Percentiles rank a stretch among this genome's conserved stretches.
phyloP scores from a whole-genome alignment of 805 yeast species.

The Ogataea philodendri region DNA sequence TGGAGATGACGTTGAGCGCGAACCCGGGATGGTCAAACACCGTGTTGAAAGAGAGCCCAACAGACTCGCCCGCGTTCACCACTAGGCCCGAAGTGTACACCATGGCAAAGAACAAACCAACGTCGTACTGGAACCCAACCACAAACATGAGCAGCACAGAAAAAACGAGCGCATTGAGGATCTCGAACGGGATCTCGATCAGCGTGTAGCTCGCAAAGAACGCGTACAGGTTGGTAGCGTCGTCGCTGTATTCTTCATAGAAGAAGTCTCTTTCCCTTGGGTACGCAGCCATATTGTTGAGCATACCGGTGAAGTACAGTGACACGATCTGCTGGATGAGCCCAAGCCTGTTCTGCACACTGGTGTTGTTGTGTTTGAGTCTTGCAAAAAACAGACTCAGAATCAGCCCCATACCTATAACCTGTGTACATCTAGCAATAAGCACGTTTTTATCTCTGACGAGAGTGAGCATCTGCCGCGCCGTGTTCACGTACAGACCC shows the following conservation, averaged over 20 bases:
- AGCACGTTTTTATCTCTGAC: slow-evolving; percentile 55
- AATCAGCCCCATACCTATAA: slow-evolving; percentile 59
- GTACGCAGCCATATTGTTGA: slow-evolving; percentile 72
- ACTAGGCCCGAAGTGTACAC: slow-evolving; percentile 52
- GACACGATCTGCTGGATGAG: slow-evolving; percentile 71
- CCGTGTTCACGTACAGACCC: slow-evolving; percentile 35
- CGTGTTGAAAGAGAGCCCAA: slow-evolving; percentile 79
- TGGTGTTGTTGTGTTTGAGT: slow-evolving; percentile 43
- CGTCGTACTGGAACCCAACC: slow-evolving; percentile 69
- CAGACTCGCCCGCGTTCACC: slow-evolving; percentile 76
- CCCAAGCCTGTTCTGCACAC: slow-evolving; percentile 70
- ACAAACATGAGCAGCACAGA: slow-evolving; percentile 63
- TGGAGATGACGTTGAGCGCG: slow-evolving; percentile 71
- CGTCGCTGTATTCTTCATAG: slow-evolving; percentile 75
- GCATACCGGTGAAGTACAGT: slow-evolving; percentile 74
- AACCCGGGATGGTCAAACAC: slow-evolving; percentile 72
- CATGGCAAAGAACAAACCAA: slow-evolving; percentile 64
- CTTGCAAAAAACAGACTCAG: slow-evolving; percentile 70
- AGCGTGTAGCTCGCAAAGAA: slow-evolving; percentile 60
- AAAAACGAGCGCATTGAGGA: slow-evolving; percentile 56
- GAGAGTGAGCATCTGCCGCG: slow-evolving; percentile 44
- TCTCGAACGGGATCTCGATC: slow-evolving; percentile 68
- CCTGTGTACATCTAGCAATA: slow-evolving; percentile 63
- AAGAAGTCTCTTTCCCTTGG: slow-evolving; percentile 73
- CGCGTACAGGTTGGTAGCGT: slow-evolving; percentile 61